Conservation (phyloP, 2,329 filamentous ascomycete genomes). For the Trichophyton benhamiae region DNA sequence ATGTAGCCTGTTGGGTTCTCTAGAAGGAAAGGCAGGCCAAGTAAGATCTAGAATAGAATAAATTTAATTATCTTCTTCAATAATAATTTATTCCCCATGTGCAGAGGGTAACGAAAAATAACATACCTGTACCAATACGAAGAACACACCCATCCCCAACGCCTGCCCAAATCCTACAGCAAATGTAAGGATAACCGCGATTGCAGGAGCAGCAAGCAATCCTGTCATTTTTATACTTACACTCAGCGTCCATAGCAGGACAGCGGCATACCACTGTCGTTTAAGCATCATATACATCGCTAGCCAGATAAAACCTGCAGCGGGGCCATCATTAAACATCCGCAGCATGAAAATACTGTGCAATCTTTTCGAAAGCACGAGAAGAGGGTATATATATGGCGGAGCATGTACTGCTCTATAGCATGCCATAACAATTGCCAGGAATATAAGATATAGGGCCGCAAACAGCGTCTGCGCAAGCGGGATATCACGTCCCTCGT, state of each 20-base stretch:
- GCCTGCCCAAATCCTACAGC: slow-evolving; percentile 54
- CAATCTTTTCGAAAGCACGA: slow-evolving; percentile 79
- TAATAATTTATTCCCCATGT: background rate
- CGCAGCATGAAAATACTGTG: slow-evolving; percentile 89
- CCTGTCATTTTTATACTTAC: slow-evolving; percentile 94
- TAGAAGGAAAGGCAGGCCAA: slow-evolving; percentile 54
- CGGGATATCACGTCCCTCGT: slow-evolving; percentile 61
- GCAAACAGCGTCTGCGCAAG: slow-evolving; percentile 77
- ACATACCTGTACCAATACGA: slow-evolving; percentile 63
- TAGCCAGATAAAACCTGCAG: slow-evolving; percentile 68
- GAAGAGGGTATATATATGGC: slow-evolving; percentile 72
- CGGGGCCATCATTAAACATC: slow-evolving; percentile 93
- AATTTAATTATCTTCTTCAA: background rate
- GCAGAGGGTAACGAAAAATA: slow-evolving; percentile 14
- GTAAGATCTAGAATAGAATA: slow-evolving; percentile 32
- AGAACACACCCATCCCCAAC: slow-evolving; percentile 56
- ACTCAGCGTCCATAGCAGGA: slow-evolving; percentile 61
- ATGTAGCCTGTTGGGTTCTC: slow-evolving; percentile 60
- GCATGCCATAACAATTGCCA: slow-evolving; percentile 68
- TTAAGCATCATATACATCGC: slow-evolving; percentile 70
- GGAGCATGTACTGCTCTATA: slow-evolving; percentile 50
- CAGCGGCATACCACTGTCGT: slow-evolving; percentile 59
- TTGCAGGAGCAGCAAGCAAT: slow-evolving; percentile 67
- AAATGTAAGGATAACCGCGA: slow-evolving; percentile 64
- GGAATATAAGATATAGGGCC: slow-evolving; percentile 60